These are phyloP conservation scores for Fraxinus americana DNA, from an alignment of 257 asterid species.

Conservation along the genomic window DNA sequence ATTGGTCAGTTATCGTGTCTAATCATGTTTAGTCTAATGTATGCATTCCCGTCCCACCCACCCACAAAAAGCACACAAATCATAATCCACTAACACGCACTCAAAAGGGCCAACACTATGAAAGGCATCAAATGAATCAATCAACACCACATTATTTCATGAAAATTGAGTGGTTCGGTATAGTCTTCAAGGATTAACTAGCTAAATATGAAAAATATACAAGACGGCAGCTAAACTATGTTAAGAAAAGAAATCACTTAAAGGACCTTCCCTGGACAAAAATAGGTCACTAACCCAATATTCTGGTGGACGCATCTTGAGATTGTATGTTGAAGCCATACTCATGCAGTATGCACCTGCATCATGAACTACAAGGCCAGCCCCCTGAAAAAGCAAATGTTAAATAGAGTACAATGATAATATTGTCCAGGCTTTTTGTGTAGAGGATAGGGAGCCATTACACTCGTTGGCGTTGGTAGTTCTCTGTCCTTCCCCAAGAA, in stretches of 20 bases:
- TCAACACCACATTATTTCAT: neutral
- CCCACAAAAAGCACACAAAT: neutral
- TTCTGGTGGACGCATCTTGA: conserved; percentile 98
- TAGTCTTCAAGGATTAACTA: neutral
- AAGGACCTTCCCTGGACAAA: neutral
- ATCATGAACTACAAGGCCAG: conserved; percentile 94
- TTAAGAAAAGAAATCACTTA: neutral
- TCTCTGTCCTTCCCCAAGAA: conserved; percentile 93
- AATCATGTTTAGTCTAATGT: neutral
- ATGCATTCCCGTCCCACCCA: neutral
- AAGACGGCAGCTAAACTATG: neutral
- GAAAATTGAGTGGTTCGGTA: neutral
- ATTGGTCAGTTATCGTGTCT: neutral
- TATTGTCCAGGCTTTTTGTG: neutral
- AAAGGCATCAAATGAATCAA: neutral
- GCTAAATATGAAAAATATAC: neutral
- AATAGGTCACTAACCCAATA: conserved; percentile 65
- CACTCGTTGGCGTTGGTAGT: conserved; percentile 80
- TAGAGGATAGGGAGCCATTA: conserved; percentile 24
- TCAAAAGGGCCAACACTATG: neutral
- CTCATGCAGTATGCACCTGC: conserved; percentile 99
- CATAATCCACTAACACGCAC: neutral
- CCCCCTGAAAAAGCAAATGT: conserved; percentile 56
- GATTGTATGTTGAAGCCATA: conserved; percentile 98
- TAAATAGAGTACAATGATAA: conserved; percentile 15